Conservation (phyloP, 768 basidiomycete genomes). For the Tulasnella calospora region DNA sequence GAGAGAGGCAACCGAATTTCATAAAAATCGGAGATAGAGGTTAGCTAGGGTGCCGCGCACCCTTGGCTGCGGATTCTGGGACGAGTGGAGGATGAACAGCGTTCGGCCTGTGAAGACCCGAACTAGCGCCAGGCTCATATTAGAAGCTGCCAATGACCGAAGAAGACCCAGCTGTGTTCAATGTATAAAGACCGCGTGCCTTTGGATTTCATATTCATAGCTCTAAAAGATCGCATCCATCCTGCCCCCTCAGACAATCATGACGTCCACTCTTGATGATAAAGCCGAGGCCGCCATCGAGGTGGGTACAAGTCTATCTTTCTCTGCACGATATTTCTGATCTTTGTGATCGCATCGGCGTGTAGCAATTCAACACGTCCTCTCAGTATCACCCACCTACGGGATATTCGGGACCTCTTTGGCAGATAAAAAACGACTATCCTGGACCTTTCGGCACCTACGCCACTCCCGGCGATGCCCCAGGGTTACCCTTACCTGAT, state of each 20-base stretch:
- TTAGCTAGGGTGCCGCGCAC: neutral
- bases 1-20: neutral
- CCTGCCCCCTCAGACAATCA: neutral
- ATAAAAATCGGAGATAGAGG: neutral
- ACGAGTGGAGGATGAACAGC: neutral
- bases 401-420: neutral
- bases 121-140: neutral
- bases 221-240: neutral
- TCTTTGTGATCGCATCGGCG: neutral
- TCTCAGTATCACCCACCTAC: neutral
- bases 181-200: neutral
- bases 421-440: conserved; percentile 14
- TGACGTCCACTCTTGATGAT: neutral
- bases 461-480: neutral
- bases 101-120: too few species aligned
- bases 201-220: neutral
- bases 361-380: conserved; percentile 14
- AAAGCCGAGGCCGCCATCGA: neutral
- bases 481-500: neutral
- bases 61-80: neutral
- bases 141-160: neutral
- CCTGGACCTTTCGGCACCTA: neutral
- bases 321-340: neutral
- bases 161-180: neutral
- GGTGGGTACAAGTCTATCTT: neutral